Conservation (phyloP, 208 protist genomes). For the Eutreptiella sp. region DNA sequence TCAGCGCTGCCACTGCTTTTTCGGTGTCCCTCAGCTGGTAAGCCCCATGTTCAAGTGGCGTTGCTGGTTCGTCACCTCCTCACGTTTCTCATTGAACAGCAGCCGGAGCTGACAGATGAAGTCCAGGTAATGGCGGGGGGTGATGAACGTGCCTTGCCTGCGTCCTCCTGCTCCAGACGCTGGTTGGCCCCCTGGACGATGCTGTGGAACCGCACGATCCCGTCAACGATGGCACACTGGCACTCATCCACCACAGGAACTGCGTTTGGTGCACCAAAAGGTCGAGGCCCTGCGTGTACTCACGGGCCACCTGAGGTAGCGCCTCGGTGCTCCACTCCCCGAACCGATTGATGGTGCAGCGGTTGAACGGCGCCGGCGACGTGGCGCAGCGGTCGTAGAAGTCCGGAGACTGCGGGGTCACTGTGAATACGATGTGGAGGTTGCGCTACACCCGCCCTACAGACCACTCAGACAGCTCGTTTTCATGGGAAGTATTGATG, state of each 20-base stretch:
- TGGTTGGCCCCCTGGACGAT: slow-evolving; percentile 71
- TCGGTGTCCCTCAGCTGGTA: slow-evolving; percentile 77
- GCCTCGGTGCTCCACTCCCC: slow-evolving; percentile 93
- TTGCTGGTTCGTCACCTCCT: slow-evolving; percentile 85
- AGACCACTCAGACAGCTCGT: slow-evolving; percentile 94
- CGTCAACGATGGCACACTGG: slow-evolving; percentile 63
- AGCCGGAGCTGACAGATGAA: slow-evolving; percentile 88
- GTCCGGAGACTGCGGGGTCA: slow-evolving; percentile 95
- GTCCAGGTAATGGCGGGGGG: slow-evolving; percentile 96
- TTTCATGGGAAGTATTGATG: slow-evolving; percentile 69
- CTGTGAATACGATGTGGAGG: slow-evolving; percentile 99
- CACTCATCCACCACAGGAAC: slow-evolving; percentile 50
- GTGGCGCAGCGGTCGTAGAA: slow-evolving; percentile 87
- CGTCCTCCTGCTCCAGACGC: slow-evolving; percentile 52
- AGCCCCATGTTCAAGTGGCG: slow-evolving; percentile 90
- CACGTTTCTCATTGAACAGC: slow-evolving; percentile 86
- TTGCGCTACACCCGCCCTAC: slow-evolving; percentile 88
- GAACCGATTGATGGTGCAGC: slow-evolving; percentile 99
- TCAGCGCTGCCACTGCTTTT: slow-evolving; percentile 70
- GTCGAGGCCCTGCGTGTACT: slow-evolving; percentile 79
- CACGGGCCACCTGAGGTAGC: slow-evolving; percentile 80
- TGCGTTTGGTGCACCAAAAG: slow-evolving; percentile 47
- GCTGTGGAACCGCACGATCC: slow-evolving; percentile 84
- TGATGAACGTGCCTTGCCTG: slow-evolving; percentile 83
- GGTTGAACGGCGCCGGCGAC: slow-evolving; percentile 98